phyloP scores from a whole-genome alignment of 495 filamentous ascomycete genomes.

The Aspergillus ostianus region DNA sequence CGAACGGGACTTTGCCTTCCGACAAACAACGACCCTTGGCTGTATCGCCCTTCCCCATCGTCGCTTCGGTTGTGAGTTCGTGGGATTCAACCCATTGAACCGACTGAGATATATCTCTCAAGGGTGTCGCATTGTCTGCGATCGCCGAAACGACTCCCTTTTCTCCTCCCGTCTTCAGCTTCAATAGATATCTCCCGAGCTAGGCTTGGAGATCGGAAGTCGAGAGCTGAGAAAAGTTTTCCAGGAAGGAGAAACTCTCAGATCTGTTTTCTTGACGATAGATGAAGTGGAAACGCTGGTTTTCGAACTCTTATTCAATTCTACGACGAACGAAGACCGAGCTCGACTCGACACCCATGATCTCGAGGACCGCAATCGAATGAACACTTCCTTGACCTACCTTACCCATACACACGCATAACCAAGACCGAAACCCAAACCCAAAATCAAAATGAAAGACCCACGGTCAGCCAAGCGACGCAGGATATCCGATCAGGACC shows the following conservation, averaged over 20 bases:
- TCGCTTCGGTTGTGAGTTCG: background rate
- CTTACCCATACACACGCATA: too few species aligned
- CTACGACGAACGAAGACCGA: background rate
- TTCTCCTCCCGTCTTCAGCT: background rate
- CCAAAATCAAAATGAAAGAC: constrained; percentile 33
- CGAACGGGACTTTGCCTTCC: background rate
- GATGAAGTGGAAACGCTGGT: background rate
- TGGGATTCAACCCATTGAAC: background rate
- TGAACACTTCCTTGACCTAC: background rate
- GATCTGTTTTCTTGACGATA: background rate
- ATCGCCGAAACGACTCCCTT: background rate
- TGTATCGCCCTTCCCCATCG: background rate
- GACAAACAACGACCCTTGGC: background rate
- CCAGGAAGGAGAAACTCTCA: background rate
- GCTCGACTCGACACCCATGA: background rate
- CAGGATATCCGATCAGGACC: constrained; percentile 31
- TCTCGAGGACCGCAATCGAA: background rate
- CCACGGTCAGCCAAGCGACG: constrained; percentile 42
- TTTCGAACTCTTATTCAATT: background rate
- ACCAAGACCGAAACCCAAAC: too few species aligned
- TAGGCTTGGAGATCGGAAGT: background rate
- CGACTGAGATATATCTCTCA: background rate
- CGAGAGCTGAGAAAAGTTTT: background rate
- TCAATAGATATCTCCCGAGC: background rate
- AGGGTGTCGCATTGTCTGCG: background rate